A percentile compares a stretch with the other conserved stretches of the same genome.
phyloP scores from a whole-genome alignment of 2,329 filamentous ascomycete genomes.

The Colletotrichum horii region DNA sequence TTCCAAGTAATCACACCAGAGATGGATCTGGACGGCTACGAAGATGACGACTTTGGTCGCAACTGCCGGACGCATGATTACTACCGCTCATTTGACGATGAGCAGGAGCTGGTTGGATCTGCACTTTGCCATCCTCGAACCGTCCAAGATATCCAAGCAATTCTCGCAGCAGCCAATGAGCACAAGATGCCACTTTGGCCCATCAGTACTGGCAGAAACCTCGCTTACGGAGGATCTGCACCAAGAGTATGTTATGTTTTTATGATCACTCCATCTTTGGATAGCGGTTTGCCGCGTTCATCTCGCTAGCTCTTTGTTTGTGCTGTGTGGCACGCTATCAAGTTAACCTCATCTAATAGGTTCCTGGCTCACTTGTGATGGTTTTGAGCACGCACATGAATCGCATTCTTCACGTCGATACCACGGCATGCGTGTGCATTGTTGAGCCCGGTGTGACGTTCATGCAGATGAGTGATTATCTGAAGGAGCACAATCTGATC shows the following conservation, averaged over 20 bases:
- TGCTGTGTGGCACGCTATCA: not conserved
- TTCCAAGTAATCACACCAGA: not conserved
- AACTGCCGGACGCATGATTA: conserved; percentile 14
- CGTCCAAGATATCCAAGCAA: conserved; percentile 40
- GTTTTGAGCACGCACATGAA: conserved; percentile 60
- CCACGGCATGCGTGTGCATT: conserved; percentile 51
- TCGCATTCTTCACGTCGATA: conserved; percentile 54
- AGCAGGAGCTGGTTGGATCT: conserved; percentile 3
- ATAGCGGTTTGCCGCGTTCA: not conserved
- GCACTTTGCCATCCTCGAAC: conserved; percentile 13
- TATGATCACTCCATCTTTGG: rapidly evolving
- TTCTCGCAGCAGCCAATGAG: conserved; percentile 46
- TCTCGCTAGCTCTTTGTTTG: no score
- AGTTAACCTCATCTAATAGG: conserved; percentile 14
- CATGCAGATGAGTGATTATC: conserved; percentile 52
- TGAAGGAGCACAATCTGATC: conserved; percentile 42
- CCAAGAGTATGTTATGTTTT: conserved; percentile 37
- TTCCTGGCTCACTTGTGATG: conserved; percentile 53
- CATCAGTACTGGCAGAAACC: conserved; percentile 54
- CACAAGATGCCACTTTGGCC: conserved; percentile 52
- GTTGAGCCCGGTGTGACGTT: conserved; percentile 63
- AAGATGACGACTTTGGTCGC: conserved; percentile 8
- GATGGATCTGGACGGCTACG: not conserved
- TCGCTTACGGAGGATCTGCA: conserved; percentile 59
- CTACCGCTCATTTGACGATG: conserved; percentile 12